phyloP scores from a whole-genome alignment of 805 yeast genomes.

The Zygosaccharomyces kombuchaensis region DNA sequence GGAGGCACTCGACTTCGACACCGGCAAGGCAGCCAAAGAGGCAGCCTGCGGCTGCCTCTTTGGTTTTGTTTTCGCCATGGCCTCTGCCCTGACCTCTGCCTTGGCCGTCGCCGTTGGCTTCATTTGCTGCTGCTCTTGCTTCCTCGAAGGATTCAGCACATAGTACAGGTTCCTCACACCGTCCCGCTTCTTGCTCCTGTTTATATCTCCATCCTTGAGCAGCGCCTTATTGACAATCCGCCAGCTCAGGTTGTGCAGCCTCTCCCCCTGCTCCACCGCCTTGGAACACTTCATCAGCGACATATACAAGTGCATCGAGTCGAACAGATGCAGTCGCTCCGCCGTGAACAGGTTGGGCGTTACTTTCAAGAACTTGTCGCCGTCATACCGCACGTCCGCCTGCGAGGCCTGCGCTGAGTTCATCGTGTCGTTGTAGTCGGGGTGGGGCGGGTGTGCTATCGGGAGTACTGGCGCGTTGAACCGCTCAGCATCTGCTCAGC shows the following conservation, averaged over 20 bases:
- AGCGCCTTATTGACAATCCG: slow-evolving; percentile 33
- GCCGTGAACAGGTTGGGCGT: slow-evolving; percentile 33
- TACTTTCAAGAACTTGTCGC: slow-evolving; percentile 26
- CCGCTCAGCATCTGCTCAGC: background rate
- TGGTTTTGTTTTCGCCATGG: background rate
- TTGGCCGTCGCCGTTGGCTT: no score
- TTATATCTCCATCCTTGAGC: slow-evolving; percentile 24
- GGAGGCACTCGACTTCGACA: background rate
- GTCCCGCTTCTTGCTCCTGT: slow-evolving; percentile 32
- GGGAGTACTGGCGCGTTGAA: background rate
- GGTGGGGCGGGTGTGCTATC: background rate
- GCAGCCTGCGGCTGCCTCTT: slow-evolving; percentile 7
- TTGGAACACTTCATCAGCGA: slow-evolving; percentile 25
- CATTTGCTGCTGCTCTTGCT: slow-evolving; percentile 4
- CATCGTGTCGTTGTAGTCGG: background rate
- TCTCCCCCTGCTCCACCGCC: slow-evolving; percentile 31
- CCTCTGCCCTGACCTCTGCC: no score
- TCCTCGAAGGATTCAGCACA: slow-evolving; percentile 10
- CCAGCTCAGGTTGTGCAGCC: slow-evolving; percentile 34
- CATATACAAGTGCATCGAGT: slow-evolving; percentile 30
- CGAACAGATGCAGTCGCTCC: slow-evolving; percentile 29
- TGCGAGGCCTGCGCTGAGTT: slow-evolving; percentile 6
- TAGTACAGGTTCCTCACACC: slow-evolving; percentile 34
- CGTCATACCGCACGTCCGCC: slow-evolving; percentile 7
- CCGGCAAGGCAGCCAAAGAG: background rate